Percentiles rank a stretch among this genome's conserved stretches.
Evolutionary conservation across 352 stramenopile genomes (phyloP).

Genomic region (Pythium apleroticum): DNA sequence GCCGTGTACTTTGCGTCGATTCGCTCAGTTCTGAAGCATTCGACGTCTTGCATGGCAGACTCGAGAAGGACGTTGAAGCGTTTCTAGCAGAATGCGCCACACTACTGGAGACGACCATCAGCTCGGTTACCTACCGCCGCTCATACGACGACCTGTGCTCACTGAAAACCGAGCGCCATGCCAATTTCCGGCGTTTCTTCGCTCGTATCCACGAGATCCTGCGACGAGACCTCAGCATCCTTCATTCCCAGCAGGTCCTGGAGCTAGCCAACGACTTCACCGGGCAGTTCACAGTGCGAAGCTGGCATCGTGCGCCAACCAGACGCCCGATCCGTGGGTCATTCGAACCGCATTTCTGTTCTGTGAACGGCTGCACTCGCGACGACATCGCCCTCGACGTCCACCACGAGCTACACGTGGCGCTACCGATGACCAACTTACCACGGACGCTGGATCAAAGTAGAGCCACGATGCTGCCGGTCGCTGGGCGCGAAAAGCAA

Average conservation of each 20-base stretch:
- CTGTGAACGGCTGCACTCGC: slow-evolving; percentile 41
- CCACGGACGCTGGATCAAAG: slow-evolving; percentile 61
- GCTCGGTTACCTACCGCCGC: slow-evolving; percentile 35
- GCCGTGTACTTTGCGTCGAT: slow-evolving; percentile 57
- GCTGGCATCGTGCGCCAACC: slow-evolving; percentile 47
- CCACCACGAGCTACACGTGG: slow-evolving; percentile 45
- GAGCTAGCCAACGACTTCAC: slow-evolving; percentile 68
- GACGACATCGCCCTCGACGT: slow-evolving; percentile 39
- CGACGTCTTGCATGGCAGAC: slow-evolving; percentile 27
- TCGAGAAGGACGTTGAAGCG: slow-evolving; percentile 53
- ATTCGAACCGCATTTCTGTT: slow-evolving; percentile 52
- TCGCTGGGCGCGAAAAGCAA: slow-evolving; percentile 52
- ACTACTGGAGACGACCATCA: slow-evolving; percentile 39
- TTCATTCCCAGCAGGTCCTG: slow-evolving; percentile 74
- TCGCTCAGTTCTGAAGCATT: slow-evolving; percentile 56
- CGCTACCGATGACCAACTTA: slow-evolving; percentile 74
- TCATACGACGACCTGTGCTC: slow-evolving; percentile 50
- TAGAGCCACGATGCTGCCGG: slow-evolving; percentile 38
- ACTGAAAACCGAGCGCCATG: slow-evolving; percentile 35
- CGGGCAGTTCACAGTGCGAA: slow-evolving; percentile 41
- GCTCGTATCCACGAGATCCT: slow-evolving; percentile 40
- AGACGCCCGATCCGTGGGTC: slow-evolving; percentile 31
- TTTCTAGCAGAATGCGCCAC: slow-evolving; percentile 43
- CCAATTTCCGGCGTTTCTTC: slow-evolving; percentile 42
- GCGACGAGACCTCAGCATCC: slow-evolving; percentile 42